phyloP scores from a whole-genome alignment of 306 rosid species.

The Rosa multiflora region DNA sequence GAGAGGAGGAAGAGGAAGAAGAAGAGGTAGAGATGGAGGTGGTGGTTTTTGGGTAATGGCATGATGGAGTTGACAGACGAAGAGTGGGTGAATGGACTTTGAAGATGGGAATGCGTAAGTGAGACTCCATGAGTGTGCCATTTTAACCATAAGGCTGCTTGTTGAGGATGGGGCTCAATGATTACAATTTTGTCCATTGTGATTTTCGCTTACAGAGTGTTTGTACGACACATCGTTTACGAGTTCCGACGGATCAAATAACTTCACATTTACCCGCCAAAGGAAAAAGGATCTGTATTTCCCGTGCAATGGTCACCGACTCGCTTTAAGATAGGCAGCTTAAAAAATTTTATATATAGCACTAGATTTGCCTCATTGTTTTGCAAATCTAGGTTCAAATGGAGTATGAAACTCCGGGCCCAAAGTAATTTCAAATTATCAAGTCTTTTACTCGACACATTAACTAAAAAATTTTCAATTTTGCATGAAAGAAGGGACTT shows the following conservation, averaged over 20 bases:
- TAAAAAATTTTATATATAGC: too few relatives aligned
- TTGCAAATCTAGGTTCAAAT: too few relatives aligned
- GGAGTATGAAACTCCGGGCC: too few relatives aligned
- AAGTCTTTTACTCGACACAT: too few relatives aligned
- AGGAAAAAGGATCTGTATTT: background rate
- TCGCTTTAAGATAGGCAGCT: background rate
- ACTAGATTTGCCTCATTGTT: too few relatives aligned
- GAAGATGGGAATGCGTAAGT: background rate
- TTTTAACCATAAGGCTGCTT: background rate
- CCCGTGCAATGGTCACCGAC: background rate
- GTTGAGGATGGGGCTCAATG: background rate
- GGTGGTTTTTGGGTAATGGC: background rate
- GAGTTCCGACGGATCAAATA: background rate
- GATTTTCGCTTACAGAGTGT: background rate
- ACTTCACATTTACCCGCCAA: conserved; percentile 8
- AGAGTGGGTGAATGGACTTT: background rate
- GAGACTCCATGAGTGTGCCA: background rate
- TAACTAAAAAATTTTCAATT: too few relatives aligned
- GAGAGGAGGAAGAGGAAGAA: conserved; percentile 36
- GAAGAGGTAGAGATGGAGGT: conserved; percentile 19
- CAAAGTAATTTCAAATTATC: too few relatives aligned
- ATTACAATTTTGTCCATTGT: background rate
- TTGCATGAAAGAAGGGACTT: too few relatives aligned
- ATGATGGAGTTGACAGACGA: background rate
- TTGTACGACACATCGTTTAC: background rate